Evolutionary conservation across 2,329 filamentous ascomycete genomes (phyloP).

Genomic region (Aspergillus clavatus): DNA sequence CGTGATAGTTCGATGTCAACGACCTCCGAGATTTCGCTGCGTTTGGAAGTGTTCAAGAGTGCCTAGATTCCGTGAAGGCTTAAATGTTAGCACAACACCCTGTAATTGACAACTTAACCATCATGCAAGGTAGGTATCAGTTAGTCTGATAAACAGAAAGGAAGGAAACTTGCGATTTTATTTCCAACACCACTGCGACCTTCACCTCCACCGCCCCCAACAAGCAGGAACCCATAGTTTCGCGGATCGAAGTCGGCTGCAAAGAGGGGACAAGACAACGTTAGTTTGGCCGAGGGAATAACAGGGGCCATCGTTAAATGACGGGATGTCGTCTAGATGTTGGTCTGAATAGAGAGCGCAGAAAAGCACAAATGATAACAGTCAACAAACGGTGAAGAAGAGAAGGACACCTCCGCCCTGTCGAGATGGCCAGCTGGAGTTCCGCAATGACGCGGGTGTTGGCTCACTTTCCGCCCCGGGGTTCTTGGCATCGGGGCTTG

Average conservation of each 20-base stretch:
- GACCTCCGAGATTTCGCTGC: conserved; percentile 58
- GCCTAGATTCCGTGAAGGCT: conserved; percentile 45
- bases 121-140: not conserved
- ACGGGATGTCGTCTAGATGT: conserved; percentile 3
- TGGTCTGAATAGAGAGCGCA: conserved; percentile 5
- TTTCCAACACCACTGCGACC: conserved; percentile 77
- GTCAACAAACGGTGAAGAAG: conserved; percentile 8
- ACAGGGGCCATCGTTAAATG: conserved; percentile 34
- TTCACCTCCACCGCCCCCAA: conserved; percentile 83
- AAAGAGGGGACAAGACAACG: conserved; percentile 78
- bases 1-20: conserved; percentile 73
- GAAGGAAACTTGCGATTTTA: conserved; percentile 63
- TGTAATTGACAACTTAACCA: not conserved
- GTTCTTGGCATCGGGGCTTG: conserved; percentile 24
- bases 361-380: not conserved
- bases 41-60: conserved; percentile 65
- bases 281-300: conserved; percentile 53
- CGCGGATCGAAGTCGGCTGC: conserved; percentile 82
- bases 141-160: not conserved
- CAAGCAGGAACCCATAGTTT: conserved; percentile 68
- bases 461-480: conserved; percentile 17
- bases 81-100: conserved; percentile 1
- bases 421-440: not conserved
- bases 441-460: conserved; percentile 1
- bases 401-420: not conserved